Base-by-base conservation (phyloP, 2,329 filamentous ascomycete genomes). In the Corinectria fuckeliana region DNA sequence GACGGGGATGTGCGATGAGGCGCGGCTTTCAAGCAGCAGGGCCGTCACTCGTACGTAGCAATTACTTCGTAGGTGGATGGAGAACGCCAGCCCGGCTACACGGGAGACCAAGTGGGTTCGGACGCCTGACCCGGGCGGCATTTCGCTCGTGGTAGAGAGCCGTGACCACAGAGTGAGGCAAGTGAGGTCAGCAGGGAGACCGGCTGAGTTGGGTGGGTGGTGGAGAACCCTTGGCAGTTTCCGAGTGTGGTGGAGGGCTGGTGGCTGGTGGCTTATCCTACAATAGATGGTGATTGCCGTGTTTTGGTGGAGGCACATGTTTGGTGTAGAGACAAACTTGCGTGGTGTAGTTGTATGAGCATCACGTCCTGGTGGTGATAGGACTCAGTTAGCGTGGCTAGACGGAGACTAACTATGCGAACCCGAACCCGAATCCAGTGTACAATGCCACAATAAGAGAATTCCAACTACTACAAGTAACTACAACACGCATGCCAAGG, bases 171-270 rank as follows among this genome's bases (percentile, higher is more conserved):
- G 54, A 44, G 34, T 47, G 34, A 58, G 66, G 66, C 67, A 65
- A 69, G 67, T 41, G 30, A 57, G 66, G 67, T 70, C 67, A 70
- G 67, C 67, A 63, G 67, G 63, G 57, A 58, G 28, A 47, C 61
- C 56, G 44, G 50, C 61, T 56, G 44, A 48, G 62, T 48, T 56
- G 52, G 14, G 52, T 20, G 39, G 47, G 38, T 48, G 48, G 54
- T 62, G 60, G 60, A 55, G 50, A n/a, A 59, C 50, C 28, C 42
- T 30, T 54, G 51, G 50, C 50, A 30, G 38, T 21, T 4, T 42
- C 38, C 42, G 30, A 54, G 32, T 49, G 55, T 50, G 51, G 48
- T 61, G 59, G 59, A 53, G 53, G 56, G 58, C 44, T 44, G 45
- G 41, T 30, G 34, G 53, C 32, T 53, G 41, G 39, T 55, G 58